phyloP scores from a whole-genome alignment of 495 filamentous ascomycete species.

The Thozetella sp. region DNA sequence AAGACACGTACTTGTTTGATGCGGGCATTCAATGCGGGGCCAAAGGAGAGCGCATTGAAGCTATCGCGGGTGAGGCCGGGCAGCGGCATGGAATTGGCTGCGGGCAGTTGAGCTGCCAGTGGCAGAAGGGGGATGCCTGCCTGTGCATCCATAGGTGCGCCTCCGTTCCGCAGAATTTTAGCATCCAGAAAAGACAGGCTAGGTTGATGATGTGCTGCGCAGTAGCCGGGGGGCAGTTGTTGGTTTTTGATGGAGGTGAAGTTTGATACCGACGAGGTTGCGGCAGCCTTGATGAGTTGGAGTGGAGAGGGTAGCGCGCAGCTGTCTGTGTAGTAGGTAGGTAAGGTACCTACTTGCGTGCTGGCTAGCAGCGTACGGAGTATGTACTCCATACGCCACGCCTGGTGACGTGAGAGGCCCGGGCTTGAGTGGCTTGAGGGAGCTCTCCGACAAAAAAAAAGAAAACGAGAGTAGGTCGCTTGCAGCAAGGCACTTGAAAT shows the following conservation, averaged over 20 bases:
- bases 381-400: no score
- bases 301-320: no score
- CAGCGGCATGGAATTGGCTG: background rate
- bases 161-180: background rate
- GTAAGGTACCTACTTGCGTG: no score
- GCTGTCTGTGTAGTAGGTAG: no score
- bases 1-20: constrained; percentile 52
- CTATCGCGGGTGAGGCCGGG: constrained; percentile 25
- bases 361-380: no score
- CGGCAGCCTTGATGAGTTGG: background rate
- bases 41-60: constrained; percentile 43
- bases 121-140: constrained; percentile 9
- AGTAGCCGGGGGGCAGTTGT: background rate
- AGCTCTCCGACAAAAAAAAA: no score
- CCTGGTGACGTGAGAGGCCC: no score
- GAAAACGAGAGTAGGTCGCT: no score
- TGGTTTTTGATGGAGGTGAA: background rate
- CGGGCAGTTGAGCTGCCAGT: background rate
- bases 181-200: background rate
- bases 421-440: no score
- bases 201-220: background rate
- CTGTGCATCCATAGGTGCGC: constrained; percentile 7
- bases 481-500: no score
- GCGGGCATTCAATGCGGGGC: constrained; percentile 37
- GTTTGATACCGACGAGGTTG: background rate